Evolutionary conservation across 768 basidiomycete species (phyloP).

Genomic region (Agrocybe pediades): DNA sequence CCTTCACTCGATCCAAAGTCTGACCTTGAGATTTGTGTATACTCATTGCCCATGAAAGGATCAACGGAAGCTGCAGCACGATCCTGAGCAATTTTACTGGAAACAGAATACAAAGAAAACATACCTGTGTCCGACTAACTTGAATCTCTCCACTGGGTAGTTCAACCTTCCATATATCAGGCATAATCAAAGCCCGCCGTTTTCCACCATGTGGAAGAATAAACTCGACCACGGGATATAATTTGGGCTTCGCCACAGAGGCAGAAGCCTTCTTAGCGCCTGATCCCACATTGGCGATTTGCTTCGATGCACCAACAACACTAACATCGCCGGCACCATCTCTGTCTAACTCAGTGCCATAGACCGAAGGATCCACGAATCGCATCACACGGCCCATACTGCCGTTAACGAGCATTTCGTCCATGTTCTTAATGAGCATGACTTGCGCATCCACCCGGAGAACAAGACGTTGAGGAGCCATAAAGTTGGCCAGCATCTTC

Average conservation of each 20-base stretch:
- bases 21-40: slow-evolving; percentile 99
- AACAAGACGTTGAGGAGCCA: slow-evolving; percentile 74
- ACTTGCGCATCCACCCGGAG: slow-evolving; percentile 86
- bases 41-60: slow-evolving; percentile 96
- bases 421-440: slow-evolving; percentile 95
- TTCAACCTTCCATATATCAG: slow-evolving; percentile 86
- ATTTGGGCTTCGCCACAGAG: slow-evolving; percentile 18
- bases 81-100: neutral
- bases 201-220: slow-evolving; percentile 55
- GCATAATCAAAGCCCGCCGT: slow-evolving; percentile 58
- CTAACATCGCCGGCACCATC: slow-evolving; percentile 12
- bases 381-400: slow-evolving; percentile 84
- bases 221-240: slow-evolving; percentile 82
- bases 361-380: slow-evolving; percentile 61
- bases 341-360: slow-evolving; percentile 38
- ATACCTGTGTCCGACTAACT: slow-evolving; percentile 76
- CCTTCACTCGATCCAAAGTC: slow-evolving; percentile 92
- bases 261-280: slow-evolving; percentile 32
- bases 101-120: slow-evolving; percentile 16
- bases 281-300: neutral
- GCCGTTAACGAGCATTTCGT: slow-evolving; percentile 91
- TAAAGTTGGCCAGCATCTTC: slow-evolving; percentile 87
- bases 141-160: slow-evolving; percentile 86
- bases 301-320: slow-evolving; percentile 26
- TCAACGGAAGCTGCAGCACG: slow-evolving; percentile 70